Evolutionary conservation across 2,329 filamentous ascomycete genomes (phyloP).

Genomic region (Sporothrix pseudoabietina): DNA sequence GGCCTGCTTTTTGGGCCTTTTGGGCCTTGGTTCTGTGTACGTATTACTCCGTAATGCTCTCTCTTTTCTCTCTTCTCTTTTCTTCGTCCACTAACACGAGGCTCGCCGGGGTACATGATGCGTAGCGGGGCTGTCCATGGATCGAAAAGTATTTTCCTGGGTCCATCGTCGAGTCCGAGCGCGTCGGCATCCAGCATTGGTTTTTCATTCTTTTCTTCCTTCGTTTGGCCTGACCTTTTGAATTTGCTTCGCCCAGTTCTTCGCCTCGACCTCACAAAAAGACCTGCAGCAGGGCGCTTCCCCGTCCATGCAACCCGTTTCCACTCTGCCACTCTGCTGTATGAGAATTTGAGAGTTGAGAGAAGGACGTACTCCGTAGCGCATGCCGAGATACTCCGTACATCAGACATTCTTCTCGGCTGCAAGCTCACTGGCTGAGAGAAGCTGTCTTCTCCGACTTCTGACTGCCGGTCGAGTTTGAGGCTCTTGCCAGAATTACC

Average conservation of each 20-base stretch:
- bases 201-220: not conserved
- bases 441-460: not conserved
- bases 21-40: not conserved
- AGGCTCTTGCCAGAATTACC: not conserved
- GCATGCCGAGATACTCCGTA: not conserved
- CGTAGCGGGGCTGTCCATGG: not conserved
- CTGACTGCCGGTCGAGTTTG: not conserved
- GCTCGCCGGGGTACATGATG: slow-evolving; percentile 2
- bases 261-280: slow-evolving; percentile 14
- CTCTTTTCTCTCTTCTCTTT: too few species aligned
- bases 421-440: slow-evolving; percentile 1
- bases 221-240: not conserved
- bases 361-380: too few species aligned
- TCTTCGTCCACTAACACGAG: not conserved
- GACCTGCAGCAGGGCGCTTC: slow-evolving; percentile 24
- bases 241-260: slow-evolving; percentile 1
- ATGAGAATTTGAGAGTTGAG: too few species aligned
- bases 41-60: too few species aligned
- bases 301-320: not conserved
- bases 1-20: not conserved
- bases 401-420: slow-evolving; percentile 6
- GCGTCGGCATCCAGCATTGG: slow-evolving; percentile 1
- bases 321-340: not conserved
- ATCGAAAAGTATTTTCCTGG: slow-evolving; percentile 2
- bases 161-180: not conserved